Evolutionary conservation across 495 filamentous ascomycete species (phyloP), one percentile per base, ranked within the genome.

Genomic region (Lasiosphaeria miniovina): DNA sequence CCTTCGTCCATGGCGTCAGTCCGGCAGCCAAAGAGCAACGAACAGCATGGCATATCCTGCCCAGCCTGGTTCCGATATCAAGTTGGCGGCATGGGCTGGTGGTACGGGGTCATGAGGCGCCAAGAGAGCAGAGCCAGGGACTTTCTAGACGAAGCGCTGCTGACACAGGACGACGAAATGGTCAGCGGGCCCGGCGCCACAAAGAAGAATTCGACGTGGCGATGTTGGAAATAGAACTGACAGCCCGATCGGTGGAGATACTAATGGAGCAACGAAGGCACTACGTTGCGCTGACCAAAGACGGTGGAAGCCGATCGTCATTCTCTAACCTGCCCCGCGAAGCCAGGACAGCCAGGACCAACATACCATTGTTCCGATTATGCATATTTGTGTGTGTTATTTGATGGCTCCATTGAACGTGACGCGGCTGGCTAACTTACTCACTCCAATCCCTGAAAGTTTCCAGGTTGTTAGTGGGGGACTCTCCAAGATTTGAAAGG

Each of bases 281-380:
- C 31, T 52, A 59, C 40, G 46, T 34, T 31, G 45, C 17, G 31
- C 34, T 59, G 43, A 59, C 48, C 33, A 55, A 52, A 56, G 46
- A 38, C 14, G 56, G n/a, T 63, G 55, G 61, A 56, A 55, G 46
- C 45, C 51, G 35, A 55, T 59, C 32, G 52, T 58, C 51, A 59
- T 63, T 52, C n/a, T 63, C 36, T 63, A 46, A 49, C 17, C 24
- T 40, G 31, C 4, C 36, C 38, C 49, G 2, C 9, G 4, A 4
- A 17, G 24, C 15, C 24, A 24, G 24, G 24, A 24, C 24, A 24
- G 24, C 24, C 24, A 24, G 2, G 24, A 24, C 24, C 24, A 24
- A 24, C 24, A 24, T 24, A 24, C 24, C 0, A 24, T 24, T 24
- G 24, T 24, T 24, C 24, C 24, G 31, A 5, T 50, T 50, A 50